A percentile compares a stretch with the other conserved stretches of the same genome.
phyloP scores from a whole-genome alignment of 495 filamentous ascomycete species.

The Oidiodendron maius region DNA sequence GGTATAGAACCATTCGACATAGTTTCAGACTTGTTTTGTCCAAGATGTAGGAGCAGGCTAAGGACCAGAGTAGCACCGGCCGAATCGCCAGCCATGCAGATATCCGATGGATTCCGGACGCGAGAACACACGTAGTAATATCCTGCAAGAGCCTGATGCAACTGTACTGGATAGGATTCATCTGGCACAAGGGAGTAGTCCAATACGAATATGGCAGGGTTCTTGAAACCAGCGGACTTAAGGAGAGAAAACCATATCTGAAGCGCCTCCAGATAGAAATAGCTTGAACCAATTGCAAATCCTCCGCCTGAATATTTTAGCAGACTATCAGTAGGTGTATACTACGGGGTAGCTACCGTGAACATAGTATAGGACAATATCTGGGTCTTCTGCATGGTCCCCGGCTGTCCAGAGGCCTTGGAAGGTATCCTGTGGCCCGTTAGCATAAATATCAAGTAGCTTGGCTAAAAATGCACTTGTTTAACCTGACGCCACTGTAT shows the following conservation, averaged over 20 bases:
- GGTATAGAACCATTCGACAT: not conserved
- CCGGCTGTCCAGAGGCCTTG: slow-evolving; percentile 57
- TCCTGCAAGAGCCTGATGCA: slow-evolving; percentile 56
- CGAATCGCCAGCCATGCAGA: slow-evolving; percentile 67
- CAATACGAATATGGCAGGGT: slow-evolving; percentile 71
- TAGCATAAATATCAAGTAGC: not conserved
- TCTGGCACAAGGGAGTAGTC: slow-evolving; percentile 80
- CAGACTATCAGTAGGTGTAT: not conserved
- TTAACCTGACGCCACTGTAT: slow-evolving; percentile 55
- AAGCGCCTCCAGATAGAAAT: slow-evolving; percentile 80
- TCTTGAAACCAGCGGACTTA: slow-evolving; percentile 49
- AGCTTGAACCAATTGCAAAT: slow-evolving; percentile 68
- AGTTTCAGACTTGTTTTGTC: slow-evolving; percentile 4
- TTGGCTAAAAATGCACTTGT: slow-evolving; percentile 28
- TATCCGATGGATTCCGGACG: slow-evolving; percentile 41
- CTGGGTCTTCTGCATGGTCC: slow-evolving; percentile 46
- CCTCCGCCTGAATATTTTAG: slow-evolving; percentile 49
- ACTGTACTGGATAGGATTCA: slow-evolving; percentile 58
- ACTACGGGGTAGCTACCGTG: slow-evolving; percentile 45
- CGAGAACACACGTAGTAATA: slow-evolving; percentile 59
- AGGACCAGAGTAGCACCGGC: slow-evolving; percentile 67
- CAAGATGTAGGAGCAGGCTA: slow-evolving; percentile 53
- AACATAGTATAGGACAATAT: slow-evolving; percentile 66
- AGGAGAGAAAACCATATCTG: slow-evolving; percentile 57
- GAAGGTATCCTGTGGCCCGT: slow-evolving; percentile 28